Percentiles rank a stretch among this genome's conserved stretches.
Conservation (phyloP, 116 monocot genomes). For the Papilionanthe hybrid region DNA sequence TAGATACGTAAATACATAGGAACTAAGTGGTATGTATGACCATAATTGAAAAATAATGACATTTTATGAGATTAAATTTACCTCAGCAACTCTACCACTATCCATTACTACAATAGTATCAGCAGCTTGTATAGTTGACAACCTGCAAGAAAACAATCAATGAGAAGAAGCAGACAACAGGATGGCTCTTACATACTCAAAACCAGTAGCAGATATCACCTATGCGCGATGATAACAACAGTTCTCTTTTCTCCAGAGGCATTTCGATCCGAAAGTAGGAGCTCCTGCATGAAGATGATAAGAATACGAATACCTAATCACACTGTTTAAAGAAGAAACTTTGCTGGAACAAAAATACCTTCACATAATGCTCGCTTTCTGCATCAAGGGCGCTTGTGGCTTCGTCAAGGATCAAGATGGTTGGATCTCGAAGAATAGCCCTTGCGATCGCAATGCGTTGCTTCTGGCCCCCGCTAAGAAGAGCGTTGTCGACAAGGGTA, state of each 20-base stretch:
- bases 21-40: background rate
- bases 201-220: conserved; percentile 21
- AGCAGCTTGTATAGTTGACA: conserved; percentile 86
- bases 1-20: too few species aligned
- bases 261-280: conserved; percentile 19
- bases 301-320: conserved; percentile 1
- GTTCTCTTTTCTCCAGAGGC: conserved; percentile 51
- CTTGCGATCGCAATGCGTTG: conserved; percentile 98
- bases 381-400: conserved; percentile 98
- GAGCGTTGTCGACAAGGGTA: conserved; percentile 68
- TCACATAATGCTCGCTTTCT: conserved; percentile 87
- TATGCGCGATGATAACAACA: conserved; percentile 90
- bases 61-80: conserved; percentile 20
- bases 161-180: background rate
- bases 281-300: background rate
- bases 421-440: conserved; percentile 91
- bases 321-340: background rate
- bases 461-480: conserved; percentile 96
- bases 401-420: conserved; percentile 90
- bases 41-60: background rate
- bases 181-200: background rate
- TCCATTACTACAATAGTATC: conserved; percentile 97
- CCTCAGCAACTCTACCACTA: conserved; percentile 81
- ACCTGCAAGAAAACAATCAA: conserved; percentile 26
- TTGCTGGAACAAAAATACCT: conserved; percentile 36